Percentiles rank a stretch among this genome's conserved stretches.
These are phyloP conservation scores for Trichoderma endophyticum DNA, from an alignment of 2,329 filamentous ascomycete species.

Conservation along the genomic window DNA sequence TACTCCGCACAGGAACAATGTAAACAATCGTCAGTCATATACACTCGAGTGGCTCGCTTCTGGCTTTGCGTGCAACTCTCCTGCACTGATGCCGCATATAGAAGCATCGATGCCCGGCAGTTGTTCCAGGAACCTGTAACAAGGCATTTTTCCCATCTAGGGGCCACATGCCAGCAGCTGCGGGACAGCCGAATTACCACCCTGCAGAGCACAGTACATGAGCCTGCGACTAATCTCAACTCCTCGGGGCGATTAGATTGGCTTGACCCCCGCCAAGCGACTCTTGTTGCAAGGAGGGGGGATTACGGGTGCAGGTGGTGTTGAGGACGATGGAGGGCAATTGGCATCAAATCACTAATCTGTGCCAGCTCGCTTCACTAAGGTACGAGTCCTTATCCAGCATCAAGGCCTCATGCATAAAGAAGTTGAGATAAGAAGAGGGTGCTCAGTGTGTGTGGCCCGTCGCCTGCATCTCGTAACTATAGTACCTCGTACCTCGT, in stretches of 20 bases:
- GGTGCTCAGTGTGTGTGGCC: neutral
- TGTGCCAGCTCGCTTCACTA: neutral
- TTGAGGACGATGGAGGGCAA: neutral
- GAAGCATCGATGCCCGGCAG: conserved; percentile 11
- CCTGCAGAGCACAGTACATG: neutral
- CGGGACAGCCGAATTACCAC: neutral
- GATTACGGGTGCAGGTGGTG: neutral
- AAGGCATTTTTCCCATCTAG: neutral
- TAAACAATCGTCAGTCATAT: neutral
- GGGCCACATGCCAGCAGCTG: conserved; percentile 4
- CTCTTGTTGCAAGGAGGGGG: neutral
- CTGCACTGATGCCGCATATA: conserved; percentile 16
- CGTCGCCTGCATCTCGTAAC: neutral
- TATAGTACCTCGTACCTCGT: neutral
- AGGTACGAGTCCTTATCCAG: neutral
- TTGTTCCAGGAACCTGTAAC: conserved; percentile 2
- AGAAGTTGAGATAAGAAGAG: neutral
- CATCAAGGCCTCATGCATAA: neutral
- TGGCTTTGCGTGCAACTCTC: neutral
- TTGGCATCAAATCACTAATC: neutral
- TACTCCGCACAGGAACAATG: neutral
- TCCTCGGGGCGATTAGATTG: neutral
- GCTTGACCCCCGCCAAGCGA: neutral
- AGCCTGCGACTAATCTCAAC: neutral
- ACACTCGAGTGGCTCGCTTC: neutral